Conservation (phyloP, 306 rosid species). For the Quercus aquifolioides region DNA sequence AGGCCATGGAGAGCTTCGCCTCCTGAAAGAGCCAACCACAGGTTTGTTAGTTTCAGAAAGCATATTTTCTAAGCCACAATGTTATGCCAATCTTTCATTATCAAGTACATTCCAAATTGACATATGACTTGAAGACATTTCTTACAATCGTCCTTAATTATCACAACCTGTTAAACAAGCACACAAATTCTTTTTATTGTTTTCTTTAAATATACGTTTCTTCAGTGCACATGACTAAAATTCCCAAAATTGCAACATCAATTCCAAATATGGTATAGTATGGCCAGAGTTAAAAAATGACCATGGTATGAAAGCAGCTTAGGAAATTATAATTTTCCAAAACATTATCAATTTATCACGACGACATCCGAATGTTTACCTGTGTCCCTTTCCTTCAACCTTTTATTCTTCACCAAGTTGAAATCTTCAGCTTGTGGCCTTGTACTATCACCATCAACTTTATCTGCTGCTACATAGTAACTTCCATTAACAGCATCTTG, state of each 20-base stretch:
- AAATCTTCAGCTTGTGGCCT: constrained; percentile 26
- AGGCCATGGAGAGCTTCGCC: constrained; percentile 25
- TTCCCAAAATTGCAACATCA: neutral
- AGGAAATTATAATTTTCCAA: neutral
- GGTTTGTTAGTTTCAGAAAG: neutral
- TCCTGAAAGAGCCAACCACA: constrained; percentile 3
- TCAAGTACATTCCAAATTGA: neutral
- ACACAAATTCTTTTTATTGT: neutral
- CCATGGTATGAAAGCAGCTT: neutral
- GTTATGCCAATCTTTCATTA: neutral
- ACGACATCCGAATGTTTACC: constrained; percentile 27
- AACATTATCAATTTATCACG: neutral
- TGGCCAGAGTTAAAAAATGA: neutral
- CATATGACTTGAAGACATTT: neutral
- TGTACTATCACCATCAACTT: constrained; percentile 11
- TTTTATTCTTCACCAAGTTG: constrained; percentile 44
- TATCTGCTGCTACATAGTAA: constrained; percentile 19
- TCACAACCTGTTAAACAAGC: too few relatives aligned
- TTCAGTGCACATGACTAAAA: neutral
- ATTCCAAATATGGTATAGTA: neutral
- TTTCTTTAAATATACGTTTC: neutral
- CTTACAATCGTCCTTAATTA: neutral
- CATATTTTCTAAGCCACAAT: neutral
- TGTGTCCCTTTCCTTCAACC: constrained; percentile 39
- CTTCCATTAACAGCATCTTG: constrained; percentile 24